Evolutionary conservation across 331 rosid genomes (phyloP), one percentile per base, ranked within the genome.

Genomic region (Erythrophleum ivorense): DNA sequence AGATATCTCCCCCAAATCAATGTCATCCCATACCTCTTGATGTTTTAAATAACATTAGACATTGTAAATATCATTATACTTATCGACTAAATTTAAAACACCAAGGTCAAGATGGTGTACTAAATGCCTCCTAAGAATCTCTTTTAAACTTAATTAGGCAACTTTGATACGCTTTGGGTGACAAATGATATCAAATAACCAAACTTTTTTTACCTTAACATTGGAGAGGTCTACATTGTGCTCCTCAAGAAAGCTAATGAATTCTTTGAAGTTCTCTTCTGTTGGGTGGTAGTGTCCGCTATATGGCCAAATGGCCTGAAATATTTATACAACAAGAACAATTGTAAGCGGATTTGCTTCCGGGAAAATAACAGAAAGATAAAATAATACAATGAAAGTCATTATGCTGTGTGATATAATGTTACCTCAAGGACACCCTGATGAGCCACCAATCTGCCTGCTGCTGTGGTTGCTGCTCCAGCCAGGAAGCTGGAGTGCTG

Each of bases 231-330:
- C 95, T 7, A 95, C 95, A 4, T 86, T 71, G 80, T 93, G 91
- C 76, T 95, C 99, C 66, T 86, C 85, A 40, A 95, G 97, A 85
- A 93, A 95, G 92, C 91, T 80, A 50, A 91, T 83, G 71, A 95
- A 93, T 73, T 93, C 99, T 58, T 48, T 89, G 84, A 95, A 95
- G 86, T 95, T 92, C 83, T 91, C 99, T 81, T 95, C 97, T 49
- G 99, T 95, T 49, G 99, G 99, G 82, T 85, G 99, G 76, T 95
- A 95, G 75, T 96, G 99, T 40, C 99, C 99, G 68, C 99, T 96
- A 66, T 93, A 96, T 2, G 99, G 99, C 99, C 99, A 96, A 86
- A 96, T 93, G 33, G 98, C 99, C 98, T 95, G 88, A 82, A 80
- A 82, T 49, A 54, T 73, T 71, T 46, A 14, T 31, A 43, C 15